These are phyloP conservation scores for Sclerotinia glacialis DNA, from an alignment of 2,329 filamentous ascomycete genomes.

Conservation along the genomic window DNA sequence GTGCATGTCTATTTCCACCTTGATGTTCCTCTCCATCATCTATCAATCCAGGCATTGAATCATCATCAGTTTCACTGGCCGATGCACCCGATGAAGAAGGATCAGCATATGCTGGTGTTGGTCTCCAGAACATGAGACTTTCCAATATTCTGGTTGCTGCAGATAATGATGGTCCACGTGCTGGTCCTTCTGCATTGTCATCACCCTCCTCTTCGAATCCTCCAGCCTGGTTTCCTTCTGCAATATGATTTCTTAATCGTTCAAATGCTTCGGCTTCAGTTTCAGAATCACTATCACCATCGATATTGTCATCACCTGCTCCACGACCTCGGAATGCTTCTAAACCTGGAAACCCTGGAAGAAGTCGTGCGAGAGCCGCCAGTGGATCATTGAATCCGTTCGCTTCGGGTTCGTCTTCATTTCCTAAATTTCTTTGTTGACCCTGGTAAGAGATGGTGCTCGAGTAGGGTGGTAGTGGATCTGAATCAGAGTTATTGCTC, in stretches of 20 bases:
- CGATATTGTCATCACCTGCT: conserved; percentile 13
- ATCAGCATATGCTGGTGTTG: conserved; percentile 2
- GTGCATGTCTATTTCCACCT: background rate
- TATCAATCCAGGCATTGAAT: background rate
- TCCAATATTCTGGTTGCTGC: conserved; percentile 28
- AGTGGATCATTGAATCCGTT: conserved; percentile 33
- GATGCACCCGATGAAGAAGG: background rate
- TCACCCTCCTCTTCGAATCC: conserved; percentile 17
- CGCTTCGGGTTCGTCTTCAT: conserved; percentile 1
- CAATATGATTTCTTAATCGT: conserved; percentile 5
- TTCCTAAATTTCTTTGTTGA: conserved; percentile 28
- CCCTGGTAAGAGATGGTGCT: conserved; percentile 37
- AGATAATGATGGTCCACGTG: conserved; percentile 21
- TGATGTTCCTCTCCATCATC: background rate
- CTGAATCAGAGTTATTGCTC: conserved; percentile 39
- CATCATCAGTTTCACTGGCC: background rate
- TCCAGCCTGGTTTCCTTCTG: background rate
- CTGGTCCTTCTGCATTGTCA: conserved; percentile 2
- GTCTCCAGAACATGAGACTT: conserved; percentile 29
- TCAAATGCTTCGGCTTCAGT: conserved; percentile 9
- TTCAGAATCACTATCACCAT: conserved; percentile 12
- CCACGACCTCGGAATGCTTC: conserved; percentile 11
- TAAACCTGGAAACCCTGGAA: conserved; percentile 25
- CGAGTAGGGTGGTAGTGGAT: conserved; percentile 38
- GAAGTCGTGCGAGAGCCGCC: conserved; percentile 32